Percentiles rank a stretch among this genome's conserved stretches.
Evolutionary conservation across 192 early-diverging fungal genomes (phyloP).

Genomic region (Rhizoclosmatium globosum): DNA sequence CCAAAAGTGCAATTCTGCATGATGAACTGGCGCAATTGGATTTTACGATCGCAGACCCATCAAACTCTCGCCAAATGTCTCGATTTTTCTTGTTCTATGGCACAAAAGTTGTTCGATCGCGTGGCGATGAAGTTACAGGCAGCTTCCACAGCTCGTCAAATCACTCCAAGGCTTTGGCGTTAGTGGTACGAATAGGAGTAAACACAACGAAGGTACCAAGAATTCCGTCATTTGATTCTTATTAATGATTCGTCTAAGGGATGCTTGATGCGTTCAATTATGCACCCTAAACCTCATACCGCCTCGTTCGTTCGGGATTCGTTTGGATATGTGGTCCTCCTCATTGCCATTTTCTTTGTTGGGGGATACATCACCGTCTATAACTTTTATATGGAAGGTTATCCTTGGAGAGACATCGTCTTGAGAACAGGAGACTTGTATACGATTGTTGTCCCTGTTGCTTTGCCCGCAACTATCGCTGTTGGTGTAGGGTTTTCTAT

Average conservation of each 20-base stretch:
- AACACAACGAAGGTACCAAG: slow-evolving; percentile 84
- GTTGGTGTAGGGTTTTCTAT: slow-evolving; percentile 98
- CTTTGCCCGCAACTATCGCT: slow-evolving; percentile 96
- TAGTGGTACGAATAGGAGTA: slow-evolving; percentile 93
- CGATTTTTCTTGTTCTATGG: slow-evolving; percentile 92
- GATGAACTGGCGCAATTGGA: slow-evolving; percentile 69
- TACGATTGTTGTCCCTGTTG: slow-evolving; percentile 96
- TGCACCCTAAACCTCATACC: slow-evolving; percentile 95
- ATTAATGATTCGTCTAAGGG: slow-evolving; percentile 54
- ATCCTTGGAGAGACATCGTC: slow-evolving; percentile 74
- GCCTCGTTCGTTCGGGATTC: slow-evolving; percentile 99
- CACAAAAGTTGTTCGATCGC: slow-evolving; percentile 89
- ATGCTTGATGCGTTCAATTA: slow-evolving; percentile 90
- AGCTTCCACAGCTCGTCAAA: slow-evolving; percentile 18
- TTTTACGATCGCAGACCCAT: slow-evolving; percentile 67
- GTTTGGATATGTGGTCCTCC: slow-evolving; percentile 93
- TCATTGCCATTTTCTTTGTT: slow-evolving; percentile 80
- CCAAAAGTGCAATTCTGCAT: slow-evolving; percentile 82
- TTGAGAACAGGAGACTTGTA: slow-evolving; percentile 95
- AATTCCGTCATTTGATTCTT: neutral
- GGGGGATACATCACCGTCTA: slow-evolving; percentile 89
- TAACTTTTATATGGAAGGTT: slow-evolving; percentile 82
- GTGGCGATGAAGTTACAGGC: slow-evolving; percentile 45
- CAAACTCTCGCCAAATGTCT: slow-evolving; percentile 77
- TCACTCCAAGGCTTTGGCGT: slow-evolving; percentile 70